These are phyloP conservation scores for Pisolithus orientalis DNA, from an alignment of 768 basidiomycete genomes.

Conservation along the genomic window DNA sequence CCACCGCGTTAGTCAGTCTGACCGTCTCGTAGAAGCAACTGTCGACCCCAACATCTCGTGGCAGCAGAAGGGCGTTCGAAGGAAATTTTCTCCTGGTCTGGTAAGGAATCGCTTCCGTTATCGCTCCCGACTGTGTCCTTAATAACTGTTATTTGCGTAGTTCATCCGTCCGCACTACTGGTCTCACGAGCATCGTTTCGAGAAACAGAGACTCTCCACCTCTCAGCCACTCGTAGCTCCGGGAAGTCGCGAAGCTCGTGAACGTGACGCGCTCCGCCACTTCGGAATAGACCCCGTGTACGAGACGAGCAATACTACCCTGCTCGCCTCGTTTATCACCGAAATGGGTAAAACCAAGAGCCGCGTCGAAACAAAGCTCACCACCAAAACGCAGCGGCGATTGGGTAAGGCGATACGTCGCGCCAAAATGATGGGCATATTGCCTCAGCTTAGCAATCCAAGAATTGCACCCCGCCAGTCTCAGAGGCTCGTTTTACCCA, in stretches of 20 bases:
- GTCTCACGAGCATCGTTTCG: constrained; percentile 32
- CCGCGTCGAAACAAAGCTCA: constrained; percentile 66
- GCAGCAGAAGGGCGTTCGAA: constrained; percentile 20
- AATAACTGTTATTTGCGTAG: constrained; percentile 18
- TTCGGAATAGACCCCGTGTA: constrained; percentile 68
- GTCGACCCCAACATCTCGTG: constrained; percentile 8
- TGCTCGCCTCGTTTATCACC: constrained; percentile 56
- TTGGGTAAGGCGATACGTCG: constrained; percentile 82
- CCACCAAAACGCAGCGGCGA: constrained; percentile 70
- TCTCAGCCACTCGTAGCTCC: constrained; percentile 50
- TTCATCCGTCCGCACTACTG: constrained; percentile 44
- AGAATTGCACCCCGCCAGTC: constrained; percentile 19
- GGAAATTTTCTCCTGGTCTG: constrained; percentile 18
- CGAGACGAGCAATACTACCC: constrained; percentile 52
- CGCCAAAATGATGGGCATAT: constrained; percentile 87
- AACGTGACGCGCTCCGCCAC: constrained; percentile 64
- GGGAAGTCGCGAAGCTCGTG: constrained; percentile 43
- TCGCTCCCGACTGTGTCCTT: background rate
- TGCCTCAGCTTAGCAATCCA: constrained; percentile 44
- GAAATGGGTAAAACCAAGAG: constrained; percentile 76
- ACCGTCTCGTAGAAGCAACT: constrained; percentile 5
- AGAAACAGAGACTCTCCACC: constrained; percentile 10
- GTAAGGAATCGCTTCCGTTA: constrained; percentile 3
- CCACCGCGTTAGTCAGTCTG: background rate
- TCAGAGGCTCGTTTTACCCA: constrained; percentile 5